Percentiles rank a stretch among this genome's conserved stretches.
phyloP scores from a whole-genome alignment of 169 alveolate genomes.

The Plasmodium malariae region DNA sequence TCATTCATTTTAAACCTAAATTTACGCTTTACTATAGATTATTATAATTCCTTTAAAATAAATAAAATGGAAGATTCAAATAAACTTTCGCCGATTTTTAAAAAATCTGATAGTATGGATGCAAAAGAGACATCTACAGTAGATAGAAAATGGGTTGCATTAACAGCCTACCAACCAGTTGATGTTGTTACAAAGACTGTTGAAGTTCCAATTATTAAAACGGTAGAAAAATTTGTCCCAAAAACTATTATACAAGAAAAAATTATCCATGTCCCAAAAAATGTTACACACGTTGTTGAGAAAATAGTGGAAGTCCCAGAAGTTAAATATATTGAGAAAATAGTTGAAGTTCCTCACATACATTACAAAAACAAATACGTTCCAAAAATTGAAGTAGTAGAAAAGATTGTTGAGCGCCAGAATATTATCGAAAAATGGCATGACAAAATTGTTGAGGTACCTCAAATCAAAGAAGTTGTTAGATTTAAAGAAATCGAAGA shows the following conservation, averaged over 20 bases:
- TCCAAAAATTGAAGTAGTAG: slow-evolving; percentile 90
- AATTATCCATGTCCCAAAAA: slow-evolving; percentile 89
- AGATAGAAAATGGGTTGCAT: slow-evolving; percentile 86
- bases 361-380: slow-evolving; percentile 88
- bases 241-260: slow-evolving; percentile 89
- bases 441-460: slow-evolving; percentile 89
- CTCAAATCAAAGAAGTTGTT: slow-evolving; percentile 90
- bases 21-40: background rate
- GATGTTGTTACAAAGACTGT: slow-evolving; percentile 88
- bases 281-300: slow-evolving; percentile 90
- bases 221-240: slow-evolving; percentile 86
- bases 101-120: slow-evolving; percentile 78
- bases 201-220: slow-evolving; percentile 86
- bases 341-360: slow-evolving; percentile 91
- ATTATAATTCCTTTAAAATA: slow-evolving; percentile 5
- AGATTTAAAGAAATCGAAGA: slow-evolving; percentile 90
- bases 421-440: slow-evolving; percentile 90
- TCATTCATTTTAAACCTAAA: slow-evolving; percentile 3
- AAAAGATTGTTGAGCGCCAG: slow-evolving; percentile 88
- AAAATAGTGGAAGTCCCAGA: slow-evolving; percentile 92
- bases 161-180: slow-evolving; percentile 92
- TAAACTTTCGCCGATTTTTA: slow-evolving; percentile 70
- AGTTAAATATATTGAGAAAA: slow-evolving; percentile 89
- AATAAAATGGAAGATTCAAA: slow-evolving; percentile 76
- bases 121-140: slow-evolving; percentile 80